These are phyloP conservation scores for Candida peoriensis DNA, from an alignment of 805 yeast genomes.

Conservation along the genomic window DNA sequence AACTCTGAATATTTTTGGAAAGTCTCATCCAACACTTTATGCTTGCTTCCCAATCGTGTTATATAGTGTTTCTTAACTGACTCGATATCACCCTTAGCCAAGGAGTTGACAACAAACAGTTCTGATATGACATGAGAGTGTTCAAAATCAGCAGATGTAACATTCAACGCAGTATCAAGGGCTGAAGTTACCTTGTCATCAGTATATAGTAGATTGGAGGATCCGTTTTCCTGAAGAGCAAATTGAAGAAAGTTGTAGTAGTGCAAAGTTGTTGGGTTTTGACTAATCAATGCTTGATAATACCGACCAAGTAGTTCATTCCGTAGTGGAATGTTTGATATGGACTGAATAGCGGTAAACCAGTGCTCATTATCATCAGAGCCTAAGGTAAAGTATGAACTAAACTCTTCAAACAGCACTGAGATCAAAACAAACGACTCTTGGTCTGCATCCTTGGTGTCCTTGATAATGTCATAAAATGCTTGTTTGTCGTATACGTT, in stretches of 20 bases:
- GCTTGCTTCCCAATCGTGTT: slow-evolving; percentile 36
- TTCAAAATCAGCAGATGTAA: too few relatives aligned
- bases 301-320: neutral
- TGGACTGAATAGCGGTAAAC: neutral
- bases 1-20: slow-evolving; percentile 36
- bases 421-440: neutral
- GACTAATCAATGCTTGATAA: neutral
- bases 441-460: slow-evolving; percentile 1
- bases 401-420: neutral
- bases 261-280: neutral
- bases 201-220: too few relatives aligned
- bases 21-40: slow-evolving; percentile 34
- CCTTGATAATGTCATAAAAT: slow-evolving; percentile 1
- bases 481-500: neutral
- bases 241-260: too few relatives aligned
- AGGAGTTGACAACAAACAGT: neutral
- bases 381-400: neutral
- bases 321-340: neutral
- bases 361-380: neutral
- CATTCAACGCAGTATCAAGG: too few relatives aligned
- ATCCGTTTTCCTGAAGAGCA: too few relatives aligned
- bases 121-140: slow-evolving; percentile 1
- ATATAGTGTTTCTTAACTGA: slow-evolving; percentile 7
- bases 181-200: neutral
- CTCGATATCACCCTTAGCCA: neutral